Evolutionary conservation across 2,329 filamentous ascomycete species (phyloP).

Genomic region (Rutstroemia sp.): DNA sequence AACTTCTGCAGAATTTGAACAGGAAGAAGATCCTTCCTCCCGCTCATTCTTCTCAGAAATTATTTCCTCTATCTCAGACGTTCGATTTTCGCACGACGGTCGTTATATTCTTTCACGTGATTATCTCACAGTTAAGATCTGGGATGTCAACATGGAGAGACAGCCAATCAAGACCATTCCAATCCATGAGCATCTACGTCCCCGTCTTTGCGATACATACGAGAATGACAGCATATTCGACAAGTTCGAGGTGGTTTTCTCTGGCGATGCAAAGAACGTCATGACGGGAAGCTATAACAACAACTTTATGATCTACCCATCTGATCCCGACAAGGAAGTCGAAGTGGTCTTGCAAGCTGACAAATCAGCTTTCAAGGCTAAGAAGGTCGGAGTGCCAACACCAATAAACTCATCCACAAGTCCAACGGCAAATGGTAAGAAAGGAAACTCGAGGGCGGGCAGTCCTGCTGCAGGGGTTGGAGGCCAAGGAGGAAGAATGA

Average conservation of each 20-base stretch:
- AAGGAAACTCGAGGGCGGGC: constrained; percentile 77
- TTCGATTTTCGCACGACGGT: constrained; percentile 93
- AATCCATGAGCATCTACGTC: constrained; percentile 93
- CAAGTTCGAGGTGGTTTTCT: constrained; percentile 99
- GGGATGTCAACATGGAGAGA: constrained; percentile 99
- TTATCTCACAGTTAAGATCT: constrained; percentile 98
- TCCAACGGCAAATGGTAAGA: constrained; percentile 71
- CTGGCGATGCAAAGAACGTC: constrained; percentile 94
- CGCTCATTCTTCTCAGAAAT: constrained; percentile 99
- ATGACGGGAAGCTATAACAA: constrained; percentile 99
- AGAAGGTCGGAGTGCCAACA: constrained; percentile 97
- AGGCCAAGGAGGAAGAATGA: constrained; percentile 86
- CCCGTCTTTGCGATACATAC: constrained; percentile 93
- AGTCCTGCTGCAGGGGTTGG: constrained; percentile 71
- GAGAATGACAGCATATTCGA: constrained; percentile 99
- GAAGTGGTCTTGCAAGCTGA: constrained; percentile 97
- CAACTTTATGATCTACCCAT: constrained; percentile 99
- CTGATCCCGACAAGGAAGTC: constrained; percentile 90
- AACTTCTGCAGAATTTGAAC: constrained; percentile 73
- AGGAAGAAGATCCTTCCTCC: constrained; percentile 95
- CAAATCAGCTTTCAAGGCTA: constrained; percentile 98
- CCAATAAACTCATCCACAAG: constrained; percentile 83
- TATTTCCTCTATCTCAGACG: constrained; percentile 97
- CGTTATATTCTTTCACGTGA: constrained; percentile 96
- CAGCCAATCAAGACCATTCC: constrained; percentile 98